A percentile compares a stretch with the other conserved stretches of the same genome.
Conservation (phyloP, 208 protist genomes). For the Naegleria gruberi region DNA sequence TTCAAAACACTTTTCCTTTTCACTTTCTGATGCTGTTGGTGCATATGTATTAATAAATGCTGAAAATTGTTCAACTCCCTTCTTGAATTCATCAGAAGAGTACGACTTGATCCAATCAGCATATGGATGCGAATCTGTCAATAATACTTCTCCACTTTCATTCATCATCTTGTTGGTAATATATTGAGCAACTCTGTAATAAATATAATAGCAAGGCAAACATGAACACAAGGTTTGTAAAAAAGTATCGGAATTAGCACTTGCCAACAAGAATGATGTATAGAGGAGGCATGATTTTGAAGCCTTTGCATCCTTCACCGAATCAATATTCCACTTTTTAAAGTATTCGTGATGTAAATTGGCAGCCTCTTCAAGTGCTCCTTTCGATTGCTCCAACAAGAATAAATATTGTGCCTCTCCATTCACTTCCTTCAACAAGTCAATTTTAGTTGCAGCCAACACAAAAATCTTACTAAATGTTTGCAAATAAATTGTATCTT, state of each 20-base stretch:
- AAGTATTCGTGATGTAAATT: not conserved
- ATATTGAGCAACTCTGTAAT: not conserved
- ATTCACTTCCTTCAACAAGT: not conserved
- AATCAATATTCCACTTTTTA: not conserved
- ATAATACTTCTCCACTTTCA: not conserved
- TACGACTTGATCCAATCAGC: not conserved
- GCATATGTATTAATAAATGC: not conserved
- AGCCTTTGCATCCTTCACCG: not conserved
- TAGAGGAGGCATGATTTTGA: not conserved
- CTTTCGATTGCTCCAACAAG: not conserved
- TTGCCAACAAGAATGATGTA: not conserved
- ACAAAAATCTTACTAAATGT: not conserved
- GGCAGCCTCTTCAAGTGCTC: not conserved
- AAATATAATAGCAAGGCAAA: not conserved
- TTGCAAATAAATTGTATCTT: constrained; percentile 2
- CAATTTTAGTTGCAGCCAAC: not conserved
- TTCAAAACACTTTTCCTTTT: not conserved
- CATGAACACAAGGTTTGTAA: not conserved
- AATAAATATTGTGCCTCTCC: not conserved
- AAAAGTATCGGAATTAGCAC: not conserved
- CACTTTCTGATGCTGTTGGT: not conserved
- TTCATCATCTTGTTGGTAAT: not conserved
- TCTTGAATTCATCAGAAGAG: not conserved
- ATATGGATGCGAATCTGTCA: not conserved
- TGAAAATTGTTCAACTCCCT: not conserved